Evolutionary conservation across 2,329 filamentous ascomycete species (phyloP).

Genomic region (Fusarium tricinctum): DNA sequence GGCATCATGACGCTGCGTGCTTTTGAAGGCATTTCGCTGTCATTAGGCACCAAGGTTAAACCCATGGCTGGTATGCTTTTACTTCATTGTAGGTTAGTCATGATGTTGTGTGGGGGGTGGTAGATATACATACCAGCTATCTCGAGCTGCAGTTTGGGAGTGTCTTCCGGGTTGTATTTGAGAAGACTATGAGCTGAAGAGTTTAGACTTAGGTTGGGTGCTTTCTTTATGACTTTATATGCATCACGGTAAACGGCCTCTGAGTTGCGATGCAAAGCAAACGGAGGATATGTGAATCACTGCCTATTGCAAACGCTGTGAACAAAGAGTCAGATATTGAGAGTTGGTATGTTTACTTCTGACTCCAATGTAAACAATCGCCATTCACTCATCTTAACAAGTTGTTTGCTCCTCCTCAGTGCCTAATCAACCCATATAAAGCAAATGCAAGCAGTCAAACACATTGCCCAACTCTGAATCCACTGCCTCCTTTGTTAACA

Average conservation of each 20-base stretch:
- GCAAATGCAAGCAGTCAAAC: background rate
- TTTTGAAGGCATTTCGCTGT: background rate
- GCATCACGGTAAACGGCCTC: background rate
- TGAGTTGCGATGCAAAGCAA: background rate
- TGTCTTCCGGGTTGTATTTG: no score
- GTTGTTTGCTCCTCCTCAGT: background rate
- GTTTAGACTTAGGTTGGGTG: background rate
- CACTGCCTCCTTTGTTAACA: background rate
- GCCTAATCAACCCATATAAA: background rate
- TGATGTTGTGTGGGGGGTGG: background rate
- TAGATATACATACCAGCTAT: background rate
- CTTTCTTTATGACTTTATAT: background rate
- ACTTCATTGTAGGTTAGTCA: conserved; percentile 1
- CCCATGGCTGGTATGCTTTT: conserved; percentile 3
- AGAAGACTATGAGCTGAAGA: background rate
- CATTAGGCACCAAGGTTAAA: no score
- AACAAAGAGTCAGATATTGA: background rate
- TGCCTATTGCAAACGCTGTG: background rate
- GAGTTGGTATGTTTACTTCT: no score
- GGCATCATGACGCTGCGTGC: conserved; percentile 8
- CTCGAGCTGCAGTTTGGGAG: background rate
- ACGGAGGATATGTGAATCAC: conserved; percentile 5
- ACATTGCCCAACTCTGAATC: background rate
- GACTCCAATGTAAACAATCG: no score
- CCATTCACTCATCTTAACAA: background rate